Percentiles rank a stretch among this genome's conserved stretches.
phyloP scores from a whole-genome alignment of 2,329 filamentous ascomycete species.

The Sporothrix luriei region DNA sequence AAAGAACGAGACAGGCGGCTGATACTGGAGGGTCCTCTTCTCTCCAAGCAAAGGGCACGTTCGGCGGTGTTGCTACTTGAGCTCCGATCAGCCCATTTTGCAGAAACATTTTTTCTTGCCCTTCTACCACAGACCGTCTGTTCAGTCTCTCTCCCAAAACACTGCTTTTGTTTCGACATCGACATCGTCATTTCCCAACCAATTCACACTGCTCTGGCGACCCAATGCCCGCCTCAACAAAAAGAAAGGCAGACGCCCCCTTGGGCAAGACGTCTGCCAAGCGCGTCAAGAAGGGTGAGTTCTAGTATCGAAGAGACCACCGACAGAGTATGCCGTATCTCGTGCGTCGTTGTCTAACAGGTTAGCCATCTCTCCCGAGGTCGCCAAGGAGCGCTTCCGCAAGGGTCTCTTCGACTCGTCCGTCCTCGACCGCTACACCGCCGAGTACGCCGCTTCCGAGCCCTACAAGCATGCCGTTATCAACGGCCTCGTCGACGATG shows the following conservation, averaged over 20 bases:
- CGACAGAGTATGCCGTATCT: too few species aligned
- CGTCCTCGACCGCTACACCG: conserved; percentile 61
- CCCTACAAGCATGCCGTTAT: conserved; percentile 95
- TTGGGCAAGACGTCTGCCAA: conserved; percentile 50
- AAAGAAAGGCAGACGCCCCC: conserved; percentile 52
- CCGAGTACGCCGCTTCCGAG: conserved; percentile 63
- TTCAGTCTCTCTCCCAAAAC: background rate
- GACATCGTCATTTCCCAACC: background rate
- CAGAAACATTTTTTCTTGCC: conserved; percentile 27
- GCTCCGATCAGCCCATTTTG: conserved; percentile 31
- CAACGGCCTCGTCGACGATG: conserved; percentile 73
- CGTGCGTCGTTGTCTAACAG: too few species aligned
- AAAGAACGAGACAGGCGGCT: conserved; percentile 4
- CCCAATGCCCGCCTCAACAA: conserved; percentile 28
- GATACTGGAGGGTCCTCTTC: background rate
- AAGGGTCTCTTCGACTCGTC: conserved; percentile 65
- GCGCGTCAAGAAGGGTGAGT: conserved; percentile 55
- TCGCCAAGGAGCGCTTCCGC: conserved; percentile 63
- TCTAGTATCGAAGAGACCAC: background rate
- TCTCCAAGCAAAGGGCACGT: background rate
- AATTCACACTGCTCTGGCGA: background rate
- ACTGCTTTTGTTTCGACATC: background rate
- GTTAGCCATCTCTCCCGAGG: conserved; percentile 52
- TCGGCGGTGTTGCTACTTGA: conserved; percentile 20
- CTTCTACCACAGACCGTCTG: background rate